Base-by-base conservation (phyloP, 331 rosid species). In the Malus hybrid region DNA sequence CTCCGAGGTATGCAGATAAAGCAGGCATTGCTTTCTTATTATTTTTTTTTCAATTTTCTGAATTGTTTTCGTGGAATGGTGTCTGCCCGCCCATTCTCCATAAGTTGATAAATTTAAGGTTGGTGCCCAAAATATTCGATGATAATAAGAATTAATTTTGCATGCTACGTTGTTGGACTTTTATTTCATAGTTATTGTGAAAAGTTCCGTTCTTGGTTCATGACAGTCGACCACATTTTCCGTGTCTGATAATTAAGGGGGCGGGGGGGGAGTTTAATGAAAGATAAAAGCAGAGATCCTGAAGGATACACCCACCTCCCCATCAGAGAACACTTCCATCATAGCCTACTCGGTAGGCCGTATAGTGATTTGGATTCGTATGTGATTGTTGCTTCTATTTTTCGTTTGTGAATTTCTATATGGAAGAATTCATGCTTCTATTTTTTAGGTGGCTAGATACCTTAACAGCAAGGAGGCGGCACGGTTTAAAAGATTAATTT, bases 381-480 rank as follows among this genome's bases (percentile, higher is more conserved):
- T 6, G 6, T 29, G 32, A 2, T 4, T 39, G 32, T 29, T 60
- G 46, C 39, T 15, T 39, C 27, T 15, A 44, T 36, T 72, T n/a
- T 24, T 60, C 36, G 24, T 28, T 22, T 14, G 39, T 12, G 63
- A 57, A 39, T 77, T 31, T 77, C 32, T 8, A 42, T 6, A 28
- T 64, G 50, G 32, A 13, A 71, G 33, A 16, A 8, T 3, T 62
- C 36, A 62, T n/a, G 33, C 27, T 22, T 54, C 2, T 50, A 12
- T 10, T 63, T 33, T 78, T 16, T 55, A 78, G 82, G 71, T 78
- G 18, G 54, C 14, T 24, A 19, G 55, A 1, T 72, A 72, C 72
- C 61, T 78, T 54, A 78, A 72, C 68, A 78, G 16, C 77, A 64
- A 78, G 67, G 19, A 71, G 68, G 82, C 67, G 31, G 54, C 73